Conservation (phyloP, 192 early-diverging fungal species). For the Coemansia sp. region DNA sequence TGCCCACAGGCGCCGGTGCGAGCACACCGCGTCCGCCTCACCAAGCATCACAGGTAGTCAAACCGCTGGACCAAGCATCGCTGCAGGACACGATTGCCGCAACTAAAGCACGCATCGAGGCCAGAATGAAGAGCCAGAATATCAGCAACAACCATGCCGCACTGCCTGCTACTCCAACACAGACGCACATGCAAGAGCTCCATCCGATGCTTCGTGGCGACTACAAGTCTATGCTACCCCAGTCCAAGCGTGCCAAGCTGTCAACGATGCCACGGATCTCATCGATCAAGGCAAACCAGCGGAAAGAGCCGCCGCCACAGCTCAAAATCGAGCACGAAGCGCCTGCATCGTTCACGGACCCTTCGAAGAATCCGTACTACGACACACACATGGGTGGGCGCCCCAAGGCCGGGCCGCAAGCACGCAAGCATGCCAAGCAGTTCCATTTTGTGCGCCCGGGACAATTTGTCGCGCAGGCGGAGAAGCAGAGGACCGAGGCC, state of each 20-base stretch:
- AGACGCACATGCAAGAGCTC: slow-evolving; percentile 19
- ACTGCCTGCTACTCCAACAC: slow-evolving; percentile 10
- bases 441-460: slow-evolving; percentile 85
- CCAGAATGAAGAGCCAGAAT: slow-evolving; percentile 22
- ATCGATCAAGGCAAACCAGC: slow-evolving; percentile 71
- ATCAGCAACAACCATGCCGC: background rate
- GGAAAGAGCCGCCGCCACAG: slow-evolving; percentile 53
- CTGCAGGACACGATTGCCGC: slow-evolving; percentile 37
- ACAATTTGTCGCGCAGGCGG: slow-evolving; percentile 77
- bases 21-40: background rate
- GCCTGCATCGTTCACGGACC: slow-evolving; percentile 59
- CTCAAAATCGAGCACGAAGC: slow-evolving; percentile 56
- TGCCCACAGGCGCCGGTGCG: slow-evolving; percentile 13
- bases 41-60: slow-evolving; percentile 1
- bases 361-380: slow-evolving; percentile 86
- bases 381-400: slow-evolving; percentile 62
- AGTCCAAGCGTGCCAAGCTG: slow-evolving; percentile 35
- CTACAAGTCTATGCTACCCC: slow-evolving; percentile 32
- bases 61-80: slow-evolving; percentile 14
- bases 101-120: slow-evolving; percentile 36
- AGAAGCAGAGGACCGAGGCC: slow-evolving; percentile 75
- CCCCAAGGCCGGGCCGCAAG: slow-evolving; percentile 41
- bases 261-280: slow-evolving; percentile 52
- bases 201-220: slow-evolving; percentile 48
- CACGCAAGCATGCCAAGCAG: slow-evolving; percentile 40